Evolutionary conservation across 2,329 filamentous ascomycete species (phyloP), one percentile per base, ranked within the genome.

Genomic region (Trematosphaeria pertusa): DNA sequence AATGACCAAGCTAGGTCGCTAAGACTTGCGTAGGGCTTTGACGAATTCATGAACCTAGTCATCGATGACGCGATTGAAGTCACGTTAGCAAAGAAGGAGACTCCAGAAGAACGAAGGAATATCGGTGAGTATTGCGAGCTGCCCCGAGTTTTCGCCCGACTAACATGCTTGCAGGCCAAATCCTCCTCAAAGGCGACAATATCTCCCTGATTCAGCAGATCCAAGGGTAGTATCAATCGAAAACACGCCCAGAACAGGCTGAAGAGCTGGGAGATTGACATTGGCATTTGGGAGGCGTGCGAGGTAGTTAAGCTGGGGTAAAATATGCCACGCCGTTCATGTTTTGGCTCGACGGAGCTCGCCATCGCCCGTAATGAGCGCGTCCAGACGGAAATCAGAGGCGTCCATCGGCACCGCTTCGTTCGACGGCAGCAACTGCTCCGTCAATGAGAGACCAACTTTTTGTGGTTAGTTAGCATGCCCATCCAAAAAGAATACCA

Each of bases 11-110:
- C 31, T 21, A 10, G 36, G 26, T 10, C 49, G 40, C 54, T 70
- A 38, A 69, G 41, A 35, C 3, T 19, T n/a, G 54, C 26, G 28
- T 53, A 96, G 91, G 92, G 94, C 11, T 99, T 99, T 61, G 94
- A 99, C 72, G 94, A 99, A 75, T 99, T 97, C 78, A 97, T 99
- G 92, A 99, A 99, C 77, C 80, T 99, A 38, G 94, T 97, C 30
- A 83, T 96, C 58, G 94, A 99, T 68, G 91, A 99, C 63, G 94
- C 94, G 21, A 85, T 97, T 46, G 93, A 97, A 75, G 91, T 99
- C 34, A 89, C 87, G 72, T 83, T 91, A 68, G 80, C 89, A 44
- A 91, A 88, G 54, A 96, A 95, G 79, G 87, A 89, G 60, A 72
- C 80, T 32, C 85, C 87, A 58, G 92, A 95, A 75, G 86, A 84